A percentile compares a stretch with the other conserved stretches of the same genome.
Conservation (phyloP, 2,329 filamentous ascomycete species). For the Diaporthe eres region DNA sequence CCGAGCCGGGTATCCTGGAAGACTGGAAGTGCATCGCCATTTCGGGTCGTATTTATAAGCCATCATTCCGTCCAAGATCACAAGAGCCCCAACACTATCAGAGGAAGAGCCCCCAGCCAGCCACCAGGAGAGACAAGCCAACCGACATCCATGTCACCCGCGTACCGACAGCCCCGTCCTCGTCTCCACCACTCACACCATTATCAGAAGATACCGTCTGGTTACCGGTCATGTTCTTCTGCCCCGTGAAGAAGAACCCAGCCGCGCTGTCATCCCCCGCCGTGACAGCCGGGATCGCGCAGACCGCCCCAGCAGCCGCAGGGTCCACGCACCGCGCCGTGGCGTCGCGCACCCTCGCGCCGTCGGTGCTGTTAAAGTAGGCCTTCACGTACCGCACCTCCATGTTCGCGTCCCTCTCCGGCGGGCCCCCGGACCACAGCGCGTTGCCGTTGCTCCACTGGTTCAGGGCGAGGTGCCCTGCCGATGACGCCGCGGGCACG, state of each 20-base stretch:
- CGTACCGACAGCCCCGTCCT: conserved; percentile 4
- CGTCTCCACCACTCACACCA: conserved; percentile 33
- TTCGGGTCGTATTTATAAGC: neutral
- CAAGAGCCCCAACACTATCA: neutral
- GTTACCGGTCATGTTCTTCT: conserved; percentile 62
- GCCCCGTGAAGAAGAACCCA: conserved; percentile 65
- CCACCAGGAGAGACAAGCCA: conserved; percentile 8
- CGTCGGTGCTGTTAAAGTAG: conserved; percentile 81
- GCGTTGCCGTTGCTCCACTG: conserved; percentile 85
- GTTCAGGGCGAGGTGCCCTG: conserved; percentile 78
- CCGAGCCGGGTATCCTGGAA: neutral
- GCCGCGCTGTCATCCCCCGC: conserved; percentile 51
- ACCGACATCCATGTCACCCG: neutral
- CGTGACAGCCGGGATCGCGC: conserved; percentile 64
- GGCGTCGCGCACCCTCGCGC: conserved; percentile 56
- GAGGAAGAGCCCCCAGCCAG: conserved; percentile 10
- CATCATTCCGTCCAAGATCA: neutral
- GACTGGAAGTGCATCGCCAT: too few relatives aligned
- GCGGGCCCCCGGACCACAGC: conserved; percentile 80
- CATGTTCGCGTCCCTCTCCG: conserved; percentile 71
- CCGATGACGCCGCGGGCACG: conserved; percentile 64
- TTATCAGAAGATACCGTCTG: conserved; percentile 56
- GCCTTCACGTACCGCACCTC: conserved; percentile 80
- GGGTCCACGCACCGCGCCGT: conserved; percentile 58
- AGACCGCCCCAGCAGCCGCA: conserved; percentile 56